Base-by-base conservation (phyloP, 345 rosid genomes). In the Citrus medica region DNA sequence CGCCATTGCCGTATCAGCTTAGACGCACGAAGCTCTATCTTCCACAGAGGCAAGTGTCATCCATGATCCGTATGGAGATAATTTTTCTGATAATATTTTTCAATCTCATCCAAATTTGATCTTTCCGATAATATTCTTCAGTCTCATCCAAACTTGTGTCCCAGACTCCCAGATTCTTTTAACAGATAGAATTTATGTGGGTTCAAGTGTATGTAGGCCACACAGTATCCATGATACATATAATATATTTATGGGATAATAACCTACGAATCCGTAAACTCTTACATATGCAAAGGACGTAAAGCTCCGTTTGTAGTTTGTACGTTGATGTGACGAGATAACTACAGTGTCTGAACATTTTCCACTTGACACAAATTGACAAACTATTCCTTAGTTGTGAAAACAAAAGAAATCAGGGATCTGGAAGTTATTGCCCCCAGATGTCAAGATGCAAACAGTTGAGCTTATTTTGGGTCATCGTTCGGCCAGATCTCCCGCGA, bases 1-100 rank as follows among this genome's bases (percentile, higher is more conserved):
- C 78, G 78, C 46, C 70, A 75, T 75, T 74, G 77, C 19, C 27
- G 77, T 74, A 19, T 62, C 67, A n/a, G 60, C 73, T 55, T 5
- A n/a, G 33, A 61, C 9, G 68, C 60, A 19, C 53, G 40, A 69
- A 75, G 60, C 69, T 61, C 37, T 61, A 32, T 73, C 67, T 27
- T 72, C 64, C 76, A 56, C 62, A 53, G 7, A 53, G 48, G 48
- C n/a, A 0, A 17, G 65, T 56, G 40, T 72, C 65, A 56, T 72
- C 65, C 46, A 55, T 22, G 38, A 33, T n/a, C 16, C 16, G 16
- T 9, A 8, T 66, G 69, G 69, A 71, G 68, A 74, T 61, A 9
- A 40, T 74, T 42, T 61, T 75, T 9, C 42, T 7, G 62, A 46
- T 63, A 75, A 42, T 16, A 10, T 17, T 63, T 46, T 53, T 75